Percentiles rank a stretch among this genome's conserved stretches.
phyloP scores from a whole-genome alignment of 257 asterid genomes.

The Solanum dulcamara region DNA sequence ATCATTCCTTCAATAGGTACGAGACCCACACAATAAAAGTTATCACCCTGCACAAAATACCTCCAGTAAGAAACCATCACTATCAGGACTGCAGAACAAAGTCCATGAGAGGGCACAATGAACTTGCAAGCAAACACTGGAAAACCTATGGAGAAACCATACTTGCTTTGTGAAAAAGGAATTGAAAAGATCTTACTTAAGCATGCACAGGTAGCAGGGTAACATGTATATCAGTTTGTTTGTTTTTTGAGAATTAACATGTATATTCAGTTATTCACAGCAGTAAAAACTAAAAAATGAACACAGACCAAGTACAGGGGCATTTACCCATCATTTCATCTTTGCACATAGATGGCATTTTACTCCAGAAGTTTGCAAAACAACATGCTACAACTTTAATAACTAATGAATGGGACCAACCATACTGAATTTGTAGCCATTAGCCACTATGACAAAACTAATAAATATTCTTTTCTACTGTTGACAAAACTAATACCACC shows the following conservation, averaged over 20 bases:
- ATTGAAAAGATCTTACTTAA: background rate
- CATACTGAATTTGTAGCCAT: background rate
- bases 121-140: background rate
- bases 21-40: slow-evolving; percentile 41
- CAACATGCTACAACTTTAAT: background rate
- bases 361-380: background rate
- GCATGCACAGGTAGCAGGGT: background rate
- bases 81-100: background rate
- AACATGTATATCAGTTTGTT: background rate
- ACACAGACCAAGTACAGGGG: background rate
- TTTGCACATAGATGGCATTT: background rate
- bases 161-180: background rate
- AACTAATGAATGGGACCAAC: background rate
- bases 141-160: background rate
- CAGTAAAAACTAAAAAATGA: background rate
- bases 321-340: background rate
- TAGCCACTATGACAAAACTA: background rate
- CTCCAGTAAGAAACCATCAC: background rate
- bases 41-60: slow-evolving; percentile 42
- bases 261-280: background rate
- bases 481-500: background rate
- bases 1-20: slow-evolving; percentile 12
- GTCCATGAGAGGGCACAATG: background rate
- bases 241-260: too few relatives aligned
- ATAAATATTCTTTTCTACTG: background rate